Evolutionary conservation across 441 rosid species (phyloP).

Genomic region (Geranium incanum): DNA sequence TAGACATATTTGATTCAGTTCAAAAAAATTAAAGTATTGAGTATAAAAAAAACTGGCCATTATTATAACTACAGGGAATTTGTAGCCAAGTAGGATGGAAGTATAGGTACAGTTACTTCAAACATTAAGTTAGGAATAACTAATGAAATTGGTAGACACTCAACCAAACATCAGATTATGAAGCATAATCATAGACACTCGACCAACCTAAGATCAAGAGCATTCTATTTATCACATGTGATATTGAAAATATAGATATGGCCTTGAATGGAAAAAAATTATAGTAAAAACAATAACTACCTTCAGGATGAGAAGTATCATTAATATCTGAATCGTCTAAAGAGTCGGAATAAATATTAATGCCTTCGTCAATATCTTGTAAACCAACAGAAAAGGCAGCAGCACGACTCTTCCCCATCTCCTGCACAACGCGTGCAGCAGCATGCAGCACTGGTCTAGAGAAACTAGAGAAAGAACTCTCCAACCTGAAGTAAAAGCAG

Average conservation of each 20-base stretch:
- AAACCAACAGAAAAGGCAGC: constrained; percentile 94
- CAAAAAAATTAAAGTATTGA: not conserved
- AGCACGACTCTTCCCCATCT: constrained; percentile 98
- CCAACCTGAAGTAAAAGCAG: constrained; percentile 49
- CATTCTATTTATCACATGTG: not conserved
- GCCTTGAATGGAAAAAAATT: not conserved
- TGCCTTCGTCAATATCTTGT: constrained; percentile 91
- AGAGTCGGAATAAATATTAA: constrained; percentile 52
- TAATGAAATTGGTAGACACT: not conserved
- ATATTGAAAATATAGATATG: not conserved
- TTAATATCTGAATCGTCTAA: constrained; percentile 66
- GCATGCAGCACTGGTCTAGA: constrained; percentile 99
- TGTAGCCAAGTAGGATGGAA: not conserved
- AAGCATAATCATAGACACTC: not conserved
- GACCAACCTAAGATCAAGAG: not conserved
- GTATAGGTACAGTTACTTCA: not conserved
- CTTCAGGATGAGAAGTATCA: constrained; percentile 82
- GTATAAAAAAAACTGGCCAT: not conserved
- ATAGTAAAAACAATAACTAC: constrained; percentile 26
- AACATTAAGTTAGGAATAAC: not conserved
- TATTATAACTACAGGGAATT: not conserved
- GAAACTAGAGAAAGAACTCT: constrained; percentile 97
- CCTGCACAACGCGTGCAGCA: constrained; percentile 98
- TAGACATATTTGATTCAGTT: constrained; percentile 3
- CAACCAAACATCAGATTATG: not conserved